Evolutionary conservation across 306 rosid genomes (phyloP), one percentile per base, ranked within the genome.

Genomic region (Argentina anserina): DNA sequence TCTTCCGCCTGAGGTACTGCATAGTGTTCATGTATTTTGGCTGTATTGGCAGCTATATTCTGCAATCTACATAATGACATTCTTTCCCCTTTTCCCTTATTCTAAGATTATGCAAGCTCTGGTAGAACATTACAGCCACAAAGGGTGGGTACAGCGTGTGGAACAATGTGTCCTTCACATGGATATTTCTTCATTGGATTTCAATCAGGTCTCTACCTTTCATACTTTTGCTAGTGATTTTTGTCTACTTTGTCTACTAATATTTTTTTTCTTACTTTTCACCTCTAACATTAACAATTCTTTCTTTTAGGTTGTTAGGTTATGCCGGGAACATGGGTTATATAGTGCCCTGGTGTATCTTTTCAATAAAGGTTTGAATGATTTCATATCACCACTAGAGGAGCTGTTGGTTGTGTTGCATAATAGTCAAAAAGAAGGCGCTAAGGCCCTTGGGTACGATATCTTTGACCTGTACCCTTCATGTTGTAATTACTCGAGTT

Each of bases 141-240:
- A 81, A 79, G 97, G 97, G 70, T 94, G 99, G 99, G 77, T 91
- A 75, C 96, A 88, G 81, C 82, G 95, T 61, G 95, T 94, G 74
- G 99, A 94, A 80, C 97, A 94, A 80, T 91, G 97, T 49, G 99
- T 94, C 62, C 99, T 94, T 83, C 99, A 94, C 87, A 94, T 94
- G 97, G 99, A 94, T 81, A 94, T 94, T 77, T 91, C 97, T 75
- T 94, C 98, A 73, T 91, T 94, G 82, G 97, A 94, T 89, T 94
- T 94, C 79, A 91, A 91, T 82, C 98, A 94, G 98, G 98, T 91
- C 64, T 55, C 67, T 79, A 75, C 77, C 82, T 36, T 46, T 52
- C 18, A 50, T 52, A 76, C 63, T 65, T 76, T 78, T 78, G 74
- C 59, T 63, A 58, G 67, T 65, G 14, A 49, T 36, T 65, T 82